These are phyloP conservation scores for Alternaria gaisen DNA, from an alignment of 2,329 filamentous ascomycete species.

Conservation along the genomic window DNA sequence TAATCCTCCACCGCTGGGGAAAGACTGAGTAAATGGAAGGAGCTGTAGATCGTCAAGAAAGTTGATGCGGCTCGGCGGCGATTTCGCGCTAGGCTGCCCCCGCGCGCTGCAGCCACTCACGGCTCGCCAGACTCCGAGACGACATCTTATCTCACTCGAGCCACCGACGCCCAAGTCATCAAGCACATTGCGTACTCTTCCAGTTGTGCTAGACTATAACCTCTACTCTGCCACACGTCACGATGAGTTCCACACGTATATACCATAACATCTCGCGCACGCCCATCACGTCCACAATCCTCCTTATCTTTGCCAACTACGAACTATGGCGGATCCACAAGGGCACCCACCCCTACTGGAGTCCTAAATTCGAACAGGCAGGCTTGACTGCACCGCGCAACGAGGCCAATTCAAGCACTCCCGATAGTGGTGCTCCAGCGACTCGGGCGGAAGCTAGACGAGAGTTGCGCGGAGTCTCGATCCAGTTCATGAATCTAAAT, in stretches of 20 bases:
- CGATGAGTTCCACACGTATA: slow-evolving; percentile 26
- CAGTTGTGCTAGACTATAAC: slow-evolving; percentile 7
- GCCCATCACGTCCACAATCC: slow-evolving; percentile 25
- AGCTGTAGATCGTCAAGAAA: slow-evolving; percentile 17
- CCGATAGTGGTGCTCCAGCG: slow-evolving; percentile 8
- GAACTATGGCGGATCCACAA: slow-evolving; percentile 39
- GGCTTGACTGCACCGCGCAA: slow-evolving; percentile 22
- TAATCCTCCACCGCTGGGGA: background rate
- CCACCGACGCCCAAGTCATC: slow-evolving; percentile 5
- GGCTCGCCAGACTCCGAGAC: slow-evolving; percentile 27
- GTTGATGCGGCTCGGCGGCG: slow-evolving; percentile 24
- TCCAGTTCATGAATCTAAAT: slow-evolving; percentile 39
- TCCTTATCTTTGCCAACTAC: slow-evolving; percentile 34
- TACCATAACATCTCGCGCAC: slow-evolving; percentile 22
- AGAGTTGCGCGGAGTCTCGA: slow-evolving; percentile 19
- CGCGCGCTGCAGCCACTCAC: slow-evolving; percentile 32
- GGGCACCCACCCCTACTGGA: slow-evolving; percentile 41
- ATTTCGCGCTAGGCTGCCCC: slow-evolving; percentile 25
- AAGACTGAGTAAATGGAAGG: background rate
- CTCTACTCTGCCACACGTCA: background rate
- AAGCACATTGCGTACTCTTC: slow-evolving; percentile 3
- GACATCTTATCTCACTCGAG: slow-evolving; percentile 9
- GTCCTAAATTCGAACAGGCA: slow-evolving; percentile 31
- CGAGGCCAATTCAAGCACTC: slow-evolving; percentile 14
- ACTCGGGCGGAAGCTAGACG: slow-evolving; percentile 8